Conservation (phyloP, 306 rosid genomes). For the Amphicarpaea edgeworthii region DNA sequence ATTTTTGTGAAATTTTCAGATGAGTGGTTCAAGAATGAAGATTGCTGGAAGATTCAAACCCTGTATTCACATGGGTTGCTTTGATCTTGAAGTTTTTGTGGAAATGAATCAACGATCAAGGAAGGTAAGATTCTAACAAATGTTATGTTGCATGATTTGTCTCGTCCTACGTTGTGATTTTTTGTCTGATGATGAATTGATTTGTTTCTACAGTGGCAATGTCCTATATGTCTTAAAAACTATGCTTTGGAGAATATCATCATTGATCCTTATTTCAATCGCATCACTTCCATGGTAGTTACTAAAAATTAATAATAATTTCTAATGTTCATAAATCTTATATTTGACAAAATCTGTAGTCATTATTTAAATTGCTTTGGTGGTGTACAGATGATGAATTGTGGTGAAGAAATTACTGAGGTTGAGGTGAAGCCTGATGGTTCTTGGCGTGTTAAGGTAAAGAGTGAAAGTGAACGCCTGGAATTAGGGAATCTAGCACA, state of each 20-base stretch:
- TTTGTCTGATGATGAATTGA: conserved; percentile 43
- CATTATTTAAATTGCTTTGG: conserved; percentile 36
- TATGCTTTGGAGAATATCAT: conserved; percentile 86
- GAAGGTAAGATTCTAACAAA: conserved; percentile 67
- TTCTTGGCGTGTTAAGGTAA: conserved; percentile 92
- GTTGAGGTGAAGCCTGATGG: conserved; percentile 98
- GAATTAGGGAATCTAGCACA: conserved; percentile 74
- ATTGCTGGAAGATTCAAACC: conserved; percentile 98
- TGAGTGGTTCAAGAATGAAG: conserved; percentile 99
- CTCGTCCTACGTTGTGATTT: conserved; percentile 12
- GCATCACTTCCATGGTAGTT: conserved; percentile 77
- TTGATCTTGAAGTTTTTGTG: conserved; percentile 97
- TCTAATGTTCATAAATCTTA: conserved; percentile 12
- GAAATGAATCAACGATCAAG: conserved; percentile 96
- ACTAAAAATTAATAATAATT: conserved; percentile 10
- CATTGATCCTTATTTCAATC: conserved; percentile 91
- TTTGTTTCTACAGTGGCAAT: conserved; percentile 95
- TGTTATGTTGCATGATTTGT: conserved; percentile 4
- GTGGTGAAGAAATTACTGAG: conserved; percentile 94
- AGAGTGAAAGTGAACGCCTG: conserved; percentile 82
- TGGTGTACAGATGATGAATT: conserved; percentile 74
- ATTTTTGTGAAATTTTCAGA: conserved; percentile 57
- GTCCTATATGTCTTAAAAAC: conserved; percentile 96
- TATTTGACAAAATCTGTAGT: conserved; percentile 22
- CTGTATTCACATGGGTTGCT: conserved; percentile 95